Percentiles rank a stretch among this genome's conserved stretches.
These are phyloP conservation scores for Rubroshorea leprosula DNA, from an alignment of 345 rosid genomes.

Conservation along the genomic window DNA sequence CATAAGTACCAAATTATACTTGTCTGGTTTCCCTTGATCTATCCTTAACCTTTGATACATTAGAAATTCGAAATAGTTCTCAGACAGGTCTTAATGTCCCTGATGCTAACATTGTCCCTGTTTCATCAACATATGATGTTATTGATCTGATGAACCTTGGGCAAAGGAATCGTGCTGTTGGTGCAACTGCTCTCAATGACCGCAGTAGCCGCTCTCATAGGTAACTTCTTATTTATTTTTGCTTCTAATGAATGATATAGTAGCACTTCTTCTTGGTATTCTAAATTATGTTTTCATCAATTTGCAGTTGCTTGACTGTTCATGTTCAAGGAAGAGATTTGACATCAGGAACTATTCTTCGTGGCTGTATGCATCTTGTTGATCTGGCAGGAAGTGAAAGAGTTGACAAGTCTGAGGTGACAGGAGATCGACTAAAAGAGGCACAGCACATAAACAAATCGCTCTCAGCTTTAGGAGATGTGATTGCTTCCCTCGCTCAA, in stretches of 20 bases:
- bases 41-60: conserved; percentile 57
- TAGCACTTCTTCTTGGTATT: neutral
- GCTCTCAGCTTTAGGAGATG: conserved; percentile 93
- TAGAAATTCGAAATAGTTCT: conserved; percentile 84
- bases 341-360: conserved; percentile 65
- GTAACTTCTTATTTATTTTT: too few relatives aligned
- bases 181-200: conserved; percentile 90
- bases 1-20: too few relatives aligned
- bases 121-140: conserved; percentile 75
- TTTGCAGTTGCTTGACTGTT: conserved; percentile 75
- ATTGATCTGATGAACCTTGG: conserved; percentile 90
- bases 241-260: too few relatives aligned
- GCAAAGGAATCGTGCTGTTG: conserved; percentile 85
- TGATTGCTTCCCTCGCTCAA: conserved; percentile 89
- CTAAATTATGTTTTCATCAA: neutral
- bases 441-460: conserved; percentile 95
- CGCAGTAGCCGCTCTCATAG: conserved; percentile 97
- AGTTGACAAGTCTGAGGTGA: conserved; percentile 89
- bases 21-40: neutral
- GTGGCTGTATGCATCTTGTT: conserved; percentile 87
- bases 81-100: conserved; percentile 96
- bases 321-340: conserved; percentile 86
- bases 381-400: conserved; percentile 99
- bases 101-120: conserved; percentile 82
- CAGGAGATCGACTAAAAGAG: conserved; percentile 92